These are phyloP conservation scores for Yamadazyma endophytica DNA, from an alignment of 805 yeast genomes.

Conservation along the genomic window DNA sequence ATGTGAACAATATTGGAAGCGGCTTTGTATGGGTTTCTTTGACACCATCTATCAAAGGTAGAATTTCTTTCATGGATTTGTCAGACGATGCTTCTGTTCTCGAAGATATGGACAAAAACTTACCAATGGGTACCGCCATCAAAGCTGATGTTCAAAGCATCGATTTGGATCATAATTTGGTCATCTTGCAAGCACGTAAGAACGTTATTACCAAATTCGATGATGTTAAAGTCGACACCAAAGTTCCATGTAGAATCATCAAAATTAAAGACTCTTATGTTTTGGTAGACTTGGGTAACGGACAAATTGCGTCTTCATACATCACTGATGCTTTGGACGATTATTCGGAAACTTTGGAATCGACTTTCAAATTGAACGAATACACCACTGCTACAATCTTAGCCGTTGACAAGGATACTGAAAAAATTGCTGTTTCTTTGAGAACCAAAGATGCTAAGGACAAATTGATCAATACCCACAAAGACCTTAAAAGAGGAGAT, in stretches of 20 bases:
- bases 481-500: constrained; percentile 64
- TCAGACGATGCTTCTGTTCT: constrained; percentile 49
- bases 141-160: constrained; percentile 50
- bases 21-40: constrained; percentile 67
- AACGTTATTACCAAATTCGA: constrained; percentile 36
- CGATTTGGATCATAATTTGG: constrained; percentile 51
- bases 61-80: constrained; percentile 61
- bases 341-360: constrained; percentile 50
- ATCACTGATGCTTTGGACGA: constrained; percentile 77
- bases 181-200: constrained; percentile 48
- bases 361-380: constrained; percentile 47
- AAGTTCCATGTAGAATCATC: constrained; percentile 58
- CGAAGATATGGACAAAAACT: constrained; percentile 48
- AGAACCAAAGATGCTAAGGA: constrained; percentile 50
- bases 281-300: constrained; percentile 64
- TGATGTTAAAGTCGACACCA: constrained; percentile 52
- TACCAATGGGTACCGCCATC: constrained; percentile 71
- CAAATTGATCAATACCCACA: constrained; percentile 41
- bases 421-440: constrained; percentile 60
- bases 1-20: constrained; percentile 58
- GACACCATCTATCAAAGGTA: constrained; percentile 65
- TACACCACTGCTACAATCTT: constrained; percentile 54
- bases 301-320: constrained; percentile 58
- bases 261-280: constrained; percentile 58
- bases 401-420: constrained; percentile 43